These are phyloP conservation scores for Candida jianshihensis DNA, from an alignment of 805 yeast species.

Conservation along the genomic window DNA sequence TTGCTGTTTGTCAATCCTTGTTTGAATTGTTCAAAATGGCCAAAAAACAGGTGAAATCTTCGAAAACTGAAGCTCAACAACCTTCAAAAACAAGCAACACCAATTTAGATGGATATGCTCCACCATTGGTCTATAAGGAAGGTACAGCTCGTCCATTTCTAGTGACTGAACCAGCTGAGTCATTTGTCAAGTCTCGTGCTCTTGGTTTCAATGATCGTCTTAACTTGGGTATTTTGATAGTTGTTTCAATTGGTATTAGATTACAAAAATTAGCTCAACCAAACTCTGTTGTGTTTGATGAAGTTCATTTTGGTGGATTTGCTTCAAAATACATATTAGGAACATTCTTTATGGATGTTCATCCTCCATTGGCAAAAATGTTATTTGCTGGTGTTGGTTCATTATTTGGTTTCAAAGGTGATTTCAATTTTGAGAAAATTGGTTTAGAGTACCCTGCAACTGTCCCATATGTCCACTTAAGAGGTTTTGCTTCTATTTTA, in stretches of 20 bases:
- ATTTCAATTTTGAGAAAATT: slow-evolving; percentile 58
- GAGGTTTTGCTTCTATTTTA: slow-evolving; percentile 59
- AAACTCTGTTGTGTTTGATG: slow-evolving; percentile 82
- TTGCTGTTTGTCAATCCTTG: not conserved
- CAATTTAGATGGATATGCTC: slow-evolving; percentile 24
- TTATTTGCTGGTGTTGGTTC: slow-evolving; percentile 64
- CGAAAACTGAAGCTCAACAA: not conserved
- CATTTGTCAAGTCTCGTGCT: slow-evolving; percentile 34
- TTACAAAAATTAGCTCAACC: slow-evolving; percentile 59
- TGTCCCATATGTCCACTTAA: slow-evolving; percentile 61
- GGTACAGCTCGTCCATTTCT: slow-evolving; percentile 53
- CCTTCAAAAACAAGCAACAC: too few species aligned
- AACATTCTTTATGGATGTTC: slow-evolving; percentile 62
- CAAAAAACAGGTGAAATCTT: not conserved
- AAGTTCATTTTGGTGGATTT: slow-evolving; percentile 95
- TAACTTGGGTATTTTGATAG: slow-evolving; percentile 36
- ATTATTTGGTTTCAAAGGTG: slow-evolving; percentile 66
- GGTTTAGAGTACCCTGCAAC: slow-evolving; percentile 54
- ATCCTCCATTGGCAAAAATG: slow-evolving; percentile 78
- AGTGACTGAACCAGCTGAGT: slow-evolving; percentile 41
- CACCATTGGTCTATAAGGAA: slow-evolving; percentile 39
- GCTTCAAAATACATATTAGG: slow-evolving; percentile 74
- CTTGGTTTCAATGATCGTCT: slow-evolving; percentile 33
- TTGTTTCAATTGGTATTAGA: slow-evolving; percentile 53
- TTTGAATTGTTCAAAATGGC: not conserved